Evolutionary conservation across 2,329 filamentous ascomycete genomes (phyloP).

Genomic region (Dactylonectria estremocensis): DNA sequence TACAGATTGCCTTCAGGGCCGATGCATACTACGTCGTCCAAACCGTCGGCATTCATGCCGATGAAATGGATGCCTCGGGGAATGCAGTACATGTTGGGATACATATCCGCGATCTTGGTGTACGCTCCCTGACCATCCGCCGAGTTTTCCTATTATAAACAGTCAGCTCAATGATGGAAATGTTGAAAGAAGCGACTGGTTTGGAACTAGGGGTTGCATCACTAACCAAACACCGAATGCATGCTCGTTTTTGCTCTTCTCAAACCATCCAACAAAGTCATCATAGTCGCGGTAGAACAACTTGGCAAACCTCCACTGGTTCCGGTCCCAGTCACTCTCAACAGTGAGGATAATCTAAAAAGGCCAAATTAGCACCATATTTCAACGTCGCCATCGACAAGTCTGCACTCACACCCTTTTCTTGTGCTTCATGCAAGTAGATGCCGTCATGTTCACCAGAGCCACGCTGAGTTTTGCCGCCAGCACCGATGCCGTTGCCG

Average conservation of each 20-base stretch:
- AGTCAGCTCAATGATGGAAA: not conserved
- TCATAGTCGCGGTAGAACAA: conserved; percentile 36
- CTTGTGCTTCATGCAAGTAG: conserved; percentile 45
- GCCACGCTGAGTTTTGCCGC: conserved; percentile 47
- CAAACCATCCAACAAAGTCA: conserved; percentile 45
- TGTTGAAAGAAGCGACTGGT: no score
- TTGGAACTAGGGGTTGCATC: no score
- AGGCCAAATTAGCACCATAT: no score
- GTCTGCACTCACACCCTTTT: conserved; percentile 34
- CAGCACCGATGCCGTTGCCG: conserved; percentile 41
- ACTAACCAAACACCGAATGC: conserved; percentile 18
- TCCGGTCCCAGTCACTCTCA: conserved; percentile 39
- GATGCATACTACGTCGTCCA: conserved; percentile 27
- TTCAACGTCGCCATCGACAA: no score
- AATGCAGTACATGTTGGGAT: conserved; percentile 22
- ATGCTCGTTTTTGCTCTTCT: not conserved
- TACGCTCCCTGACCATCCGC: conserved; percentile 6
- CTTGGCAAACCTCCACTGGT: conserved; percentile 44
- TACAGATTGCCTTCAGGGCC: conserved; percentile 2
- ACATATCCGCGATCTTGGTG: conserved; percentile 24
- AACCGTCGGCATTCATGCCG: conserved; percentile 25
- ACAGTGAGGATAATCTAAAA: no score
- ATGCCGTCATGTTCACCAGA: conserved; percentile 49
- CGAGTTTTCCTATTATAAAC: not conserved
- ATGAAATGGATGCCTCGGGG: conserved; percentile 26